These are phyloP conservation scores for Talaromyces sp. DNA, from an alignment of 2,329 filamentous ascomycete species.

Conservation along the genomic window DNA sequence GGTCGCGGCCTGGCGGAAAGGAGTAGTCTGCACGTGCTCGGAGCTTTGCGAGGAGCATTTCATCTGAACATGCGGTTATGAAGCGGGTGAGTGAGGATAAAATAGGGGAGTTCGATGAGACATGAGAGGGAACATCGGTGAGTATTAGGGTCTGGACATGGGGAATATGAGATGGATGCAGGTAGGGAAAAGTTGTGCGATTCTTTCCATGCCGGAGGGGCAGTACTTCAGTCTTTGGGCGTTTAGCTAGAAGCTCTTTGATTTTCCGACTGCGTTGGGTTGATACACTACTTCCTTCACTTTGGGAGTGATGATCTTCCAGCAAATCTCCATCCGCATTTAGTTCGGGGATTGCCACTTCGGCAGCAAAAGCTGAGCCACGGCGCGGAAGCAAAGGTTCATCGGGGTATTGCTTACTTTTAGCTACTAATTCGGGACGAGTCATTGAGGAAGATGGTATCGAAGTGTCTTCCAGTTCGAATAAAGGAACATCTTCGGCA, in stretches of 20 bases:
- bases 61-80: slow-evolving; percentile 55
- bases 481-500: slow-evolving; percentile 27
- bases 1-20: slow-evolving; percentile 55
- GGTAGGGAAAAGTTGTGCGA: slow-evolving; percentile 28
- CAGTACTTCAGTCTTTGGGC: slow-evolving; percentile 32
- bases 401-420: slow-evolving; percentile 23
- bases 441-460: slow-evolving; percentile 13
- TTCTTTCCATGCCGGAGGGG: slow-evolving; percentile 25
- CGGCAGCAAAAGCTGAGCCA: slow-evolving; percentile 46
- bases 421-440: background rate
- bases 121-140: slow-evolving; percentile 52
- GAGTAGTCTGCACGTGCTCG: slow-evolving; percentile 56
- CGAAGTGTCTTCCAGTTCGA: slow-evolving; percentile 40
- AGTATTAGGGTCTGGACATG: slow-evolving; percentile 54
- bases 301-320: background rate
- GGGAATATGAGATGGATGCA: slow-evolving; percentile 56
- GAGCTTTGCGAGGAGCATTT: slow-evolving; percentile 51
- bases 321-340: background rate
- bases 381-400: slow-evolving; percentile 35
- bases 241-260: slow-evolving; percentile 37
- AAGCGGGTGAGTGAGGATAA: slow-evolving; percentile 49
- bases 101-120: slow-evolving; percentile 41
- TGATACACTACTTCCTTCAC: slow-evolving; percentile 8
- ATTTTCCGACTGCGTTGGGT: slow-evolving; percentile 32
- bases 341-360: slow-evolving; percentile 34